Percentiles rank a stretch among this genome's conserved stretches.
These are phyloP conservation scores for rapeseed (Brassica napus) DNA, from an alignment of 345 rosid species.

Conservation along the genomic window Da-Ae NC_063434.1:7834501-7835000, in stretches of 20 bases:
- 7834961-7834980: constrained; percentile 28
- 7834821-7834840: constrained; percentile 19
- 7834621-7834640: constrained; percentile 34
- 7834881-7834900: not conserved
- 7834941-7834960: not conserved
- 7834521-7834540: constrained; percentile 31
- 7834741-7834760: not conserved
- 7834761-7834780: not conserved
- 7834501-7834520: constrained; percentile 14
- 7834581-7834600: constrained; percentile 20
- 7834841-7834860: constrained; percentile 31
- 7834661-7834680: not conserved
- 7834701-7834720: not conserved
- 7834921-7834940: not conserved
- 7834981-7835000: constrained; percentile 33
- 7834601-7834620: constrained; percentile 40
- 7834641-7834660: not conserved
- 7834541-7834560: constrained; percentile 39
- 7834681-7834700: constrained; percentile 5
- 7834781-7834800: constrained; percentile 3
- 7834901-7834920: not conserved
- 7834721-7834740: not conserved
- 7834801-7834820: constrained; percentile 11
- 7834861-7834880: constrained; percentile 14
- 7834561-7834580: constrained; percentile 33